Conservation (phyloP, 805 yeast species). For the Ogataea trehalophila region DNA sequence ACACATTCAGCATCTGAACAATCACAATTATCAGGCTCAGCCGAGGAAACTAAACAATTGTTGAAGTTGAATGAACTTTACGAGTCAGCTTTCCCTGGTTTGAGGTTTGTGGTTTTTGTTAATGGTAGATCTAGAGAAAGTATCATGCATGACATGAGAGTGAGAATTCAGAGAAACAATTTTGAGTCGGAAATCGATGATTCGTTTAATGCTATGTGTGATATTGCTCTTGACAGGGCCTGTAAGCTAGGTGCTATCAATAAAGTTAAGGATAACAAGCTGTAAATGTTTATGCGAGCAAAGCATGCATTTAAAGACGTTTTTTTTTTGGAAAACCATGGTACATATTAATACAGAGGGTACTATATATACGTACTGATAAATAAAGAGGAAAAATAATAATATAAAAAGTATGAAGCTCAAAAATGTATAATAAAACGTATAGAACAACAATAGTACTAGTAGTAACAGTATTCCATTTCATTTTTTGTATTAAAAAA, state of each 20-base stretch:
- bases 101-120: conserved; percentile 84
- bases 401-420: too few species aligned
- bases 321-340: too few species aligned
- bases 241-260: conserved; percentile 39
- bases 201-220: conserved; percentile 87
- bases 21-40: conserved; percentile 48
- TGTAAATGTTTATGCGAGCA: not conserved
- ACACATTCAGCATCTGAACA: conserved; percentile 69
- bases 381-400: too few species aligned
- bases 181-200: conserved; percentile 51
- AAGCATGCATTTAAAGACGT: too few species aligned
- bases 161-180: conserved; percentile 53
- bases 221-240: conserved; percentile 78
- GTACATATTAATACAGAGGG: too few species aligned
- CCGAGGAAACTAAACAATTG: conserved; percentile 47
- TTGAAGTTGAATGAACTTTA: conserved; percentile 48
- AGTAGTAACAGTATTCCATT: too few species aligned
- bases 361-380: too few species aligned
- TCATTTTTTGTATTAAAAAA: too few species aligned
- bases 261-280: not conserved
- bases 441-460: too few species aligned
- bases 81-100: conserved; percentile 48
- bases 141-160: conserved; percentile 59
- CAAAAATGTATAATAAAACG: too few species aligned
- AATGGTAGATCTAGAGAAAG: conserved; percentile 69